Evolutionary conservation across 1,139 yeast species (phyloP), one percentile per base, ranked within the genome.

Genomic region (Hyphopichia buzzinii): DNA sequence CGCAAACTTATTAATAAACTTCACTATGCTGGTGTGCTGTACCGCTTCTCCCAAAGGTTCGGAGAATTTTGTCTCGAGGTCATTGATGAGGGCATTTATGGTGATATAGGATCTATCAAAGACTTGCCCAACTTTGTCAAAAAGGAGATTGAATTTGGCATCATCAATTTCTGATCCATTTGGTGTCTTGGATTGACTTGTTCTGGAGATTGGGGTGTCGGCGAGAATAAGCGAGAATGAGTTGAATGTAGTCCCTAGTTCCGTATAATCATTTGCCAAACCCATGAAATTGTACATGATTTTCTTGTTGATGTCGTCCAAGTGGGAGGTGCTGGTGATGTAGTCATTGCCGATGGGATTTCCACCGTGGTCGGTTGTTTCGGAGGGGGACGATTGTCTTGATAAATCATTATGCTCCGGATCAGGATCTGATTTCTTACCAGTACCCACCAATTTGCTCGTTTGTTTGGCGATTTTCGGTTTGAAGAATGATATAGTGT

Each of bases 21-120:
- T 74, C 2, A 84, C 77, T 0, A 84, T 81, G 4, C 73, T 70
- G 0, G 94, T 79, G 59, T 84, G 81, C 50, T 85, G 88, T 11
- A 84, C 89, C 13, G 86, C 77, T 53, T 90, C 97, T 5, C 86
- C 81, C 24, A 90, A 64, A 4, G 95, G 95, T 53, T 90, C 97
- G 28, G 87, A 76, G 47, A 89, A 82, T 37, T 80, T 78, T 8
- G 87, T 77, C 43, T 86, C 81, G 31, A 90, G 65, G 31, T 79
- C 77, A 28, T 79, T 75, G n/a, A 84, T 81, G 16, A 90, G 67
- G 4, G 79, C 70, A 43, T 82, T 85, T 27, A 88, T 72, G 11
- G 85, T 73, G 29, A 83, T 68, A 39, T 79, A 81, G 25, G 81
- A 79, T 30, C 85, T 74, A 53, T 88, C 96, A 50, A 84, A 81